phyloP scores from a whole-genome alignment of 768 basidiomycete genomes.

The Boletus vinaceobasis region DNA sequence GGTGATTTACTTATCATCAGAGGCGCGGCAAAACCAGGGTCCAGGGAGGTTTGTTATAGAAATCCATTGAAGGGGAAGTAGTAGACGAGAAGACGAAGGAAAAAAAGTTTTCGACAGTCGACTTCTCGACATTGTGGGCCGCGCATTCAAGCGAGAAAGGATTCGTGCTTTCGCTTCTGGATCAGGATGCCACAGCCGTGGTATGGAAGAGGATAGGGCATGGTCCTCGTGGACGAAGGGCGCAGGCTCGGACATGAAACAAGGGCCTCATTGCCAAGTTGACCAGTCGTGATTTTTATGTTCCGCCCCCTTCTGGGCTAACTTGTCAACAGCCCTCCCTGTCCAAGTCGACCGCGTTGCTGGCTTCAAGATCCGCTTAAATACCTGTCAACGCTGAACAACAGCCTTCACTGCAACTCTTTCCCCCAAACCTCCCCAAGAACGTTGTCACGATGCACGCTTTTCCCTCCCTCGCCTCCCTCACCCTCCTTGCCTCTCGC shows the following conservation, averaged over 20 bases:
- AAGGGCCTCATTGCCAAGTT: background rate
- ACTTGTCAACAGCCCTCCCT: conserved; percentile 5
- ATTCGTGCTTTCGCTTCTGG: background rate
- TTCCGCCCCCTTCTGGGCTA: background rate
- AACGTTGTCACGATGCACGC: conserved; percentile 14
- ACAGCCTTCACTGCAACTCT: background rate
- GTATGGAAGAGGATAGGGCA: conserved; percentile 1
- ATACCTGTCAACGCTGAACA: conserved; percentile 8
- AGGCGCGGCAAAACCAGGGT: background rate
- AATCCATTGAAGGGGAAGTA: background rate
- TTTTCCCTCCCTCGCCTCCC: conserved; percentile 7
- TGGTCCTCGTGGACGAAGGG: conserved; percentile 13
- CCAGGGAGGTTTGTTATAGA: background rate
- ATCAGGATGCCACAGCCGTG: background rate
- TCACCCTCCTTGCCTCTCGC: conserved; percentile 19
- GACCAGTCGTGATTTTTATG: conserved; percentile 6
- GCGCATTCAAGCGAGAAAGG: background rate
- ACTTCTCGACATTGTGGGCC: background rate
- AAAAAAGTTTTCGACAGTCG: background rate
- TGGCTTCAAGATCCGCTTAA: conserved; percentile 28
- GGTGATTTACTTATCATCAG: background rate
- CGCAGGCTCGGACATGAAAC: conserved; percentile 24
- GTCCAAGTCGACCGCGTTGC: conserved; percentile 12
- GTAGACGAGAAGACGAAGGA: background rate
- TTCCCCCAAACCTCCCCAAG: background rate